Conservation (phyloP, 176 grass and related monocot species). For the Microstegium vimineum region DNA sequence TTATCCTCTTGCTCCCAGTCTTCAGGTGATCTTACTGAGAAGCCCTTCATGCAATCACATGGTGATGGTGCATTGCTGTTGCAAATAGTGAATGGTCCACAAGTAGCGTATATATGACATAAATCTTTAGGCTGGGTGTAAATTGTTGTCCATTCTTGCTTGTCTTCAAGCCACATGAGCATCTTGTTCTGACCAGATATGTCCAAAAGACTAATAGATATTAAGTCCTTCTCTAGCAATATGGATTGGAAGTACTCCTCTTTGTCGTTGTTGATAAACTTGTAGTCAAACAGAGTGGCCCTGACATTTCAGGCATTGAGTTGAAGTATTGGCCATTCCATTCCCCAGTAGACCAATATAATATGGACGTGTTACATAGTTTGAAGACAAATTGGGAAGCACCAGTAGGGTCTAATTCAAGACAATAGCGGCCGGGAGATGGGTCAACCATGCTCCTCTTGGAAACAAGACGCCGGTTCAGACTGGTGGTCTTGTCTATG, state of each 20-base stretch:
- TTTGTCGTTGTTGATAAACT: constrained; percentile 4
- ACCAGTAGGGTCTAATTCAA: constrained; percentile 32
- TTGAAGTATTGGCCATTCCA: constrained; percentile 42
- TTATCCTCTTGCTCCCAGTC: constrained; percentile 41
- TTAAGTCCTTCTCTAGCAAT: background rate
- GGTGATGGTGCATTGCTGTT: constrained; percentile 8
- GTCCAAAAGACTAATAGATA: constrained; percentile 23
- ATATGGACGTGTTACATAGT: constrained; percentile 9
- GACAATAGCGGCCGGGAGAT: background rate
- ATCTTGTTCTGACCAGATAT: constrained; percentile 34
- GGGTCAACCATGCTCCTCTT: constrained; percentile 27
- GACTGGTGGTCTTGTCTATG: constrained; percentile 29
- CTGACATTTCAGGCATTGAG: constrained; percentile 25
- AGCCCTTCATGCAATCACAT: constrained; percentile 49
- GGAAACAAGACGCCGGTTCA: background rate
- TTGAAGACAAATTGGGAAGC: constrained; percentile 15
- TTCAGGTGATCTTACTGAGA: constrained; percentile 6
- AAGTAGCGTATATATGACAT: constrained; percentile 40
- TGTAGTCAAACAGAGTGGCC: constrained; percentile 15
- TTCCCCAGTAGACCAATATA: constrained; percentile 24
- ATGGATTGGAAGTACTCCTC: constrained; percentile 32
- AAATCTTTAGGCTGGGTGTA: constrained; percentile 17
- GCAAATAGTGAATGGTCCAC: constrained; percentile 55
- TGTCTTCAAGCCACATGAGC: constrained; percentile 17
- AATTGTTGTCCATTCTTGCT: constrained; percentile 21